A percentile compares a stretch with the other conserved stretches of the same genome.
Conservation (phyloP, 768 basidiomycete genomes). For the Dacryopinax spathularia region DNA sequence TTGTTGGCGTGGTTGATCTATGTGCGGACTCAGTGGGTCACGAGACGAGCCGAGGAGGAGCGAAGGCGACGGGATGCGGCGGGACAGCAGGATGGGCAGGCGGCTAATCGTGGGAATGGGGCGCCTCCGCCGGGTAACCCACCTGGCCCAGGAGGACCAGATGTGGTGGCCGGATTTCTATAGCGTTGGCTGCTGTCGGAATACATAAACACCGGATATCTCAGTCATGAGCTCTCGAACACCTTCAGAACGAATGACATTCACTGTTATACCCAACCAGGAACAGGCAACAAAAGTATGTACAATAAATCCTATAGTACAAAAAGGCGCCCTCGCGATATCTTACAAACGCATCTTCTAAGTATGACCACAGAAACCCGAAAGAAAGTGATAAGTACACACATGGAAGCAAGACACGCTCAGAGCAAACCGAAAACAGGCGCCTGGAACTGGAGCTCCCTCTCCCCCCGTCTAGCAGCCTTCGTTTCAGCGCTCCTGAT, state of each 20-base stretch:
- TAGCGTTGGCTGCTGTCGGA: neutral
- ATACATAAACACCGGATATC: neutral
- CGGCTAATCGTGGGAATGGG: constrained; percentile 25
- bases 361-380: neutral
- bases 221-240: neutral
- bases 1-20: constrained; percentile 63
- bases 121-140: constrained; percentile 54
- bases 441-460: neutral
- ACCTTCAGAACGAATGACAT: neutral
- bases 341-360: neutral
- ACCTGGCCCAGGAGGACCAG: constrained; percentile 50
- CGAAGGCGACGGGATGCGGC: constrained; percentile 22
- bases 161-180: constrained; percentile 27
- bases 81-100: constrained; percentile 17
- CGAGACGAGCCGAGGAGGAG: constrained; percentile 49
- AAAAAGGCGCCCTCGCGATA: neutral
- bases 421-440: neutral
- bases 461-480: neutral
- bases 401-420: neutral
- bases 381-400: too few species aligned
- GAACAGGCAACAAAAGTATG: neutral
- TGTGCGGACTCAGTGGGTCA: constrained; percentile 62
- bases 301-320: neutral
- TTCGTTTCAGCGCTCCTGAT: neutral
- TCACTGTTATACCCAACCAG: too few species aligned